phyloP scores from a whole-genome alignment of 169 alveolate species.

The Eimeria tenella region DNA sequence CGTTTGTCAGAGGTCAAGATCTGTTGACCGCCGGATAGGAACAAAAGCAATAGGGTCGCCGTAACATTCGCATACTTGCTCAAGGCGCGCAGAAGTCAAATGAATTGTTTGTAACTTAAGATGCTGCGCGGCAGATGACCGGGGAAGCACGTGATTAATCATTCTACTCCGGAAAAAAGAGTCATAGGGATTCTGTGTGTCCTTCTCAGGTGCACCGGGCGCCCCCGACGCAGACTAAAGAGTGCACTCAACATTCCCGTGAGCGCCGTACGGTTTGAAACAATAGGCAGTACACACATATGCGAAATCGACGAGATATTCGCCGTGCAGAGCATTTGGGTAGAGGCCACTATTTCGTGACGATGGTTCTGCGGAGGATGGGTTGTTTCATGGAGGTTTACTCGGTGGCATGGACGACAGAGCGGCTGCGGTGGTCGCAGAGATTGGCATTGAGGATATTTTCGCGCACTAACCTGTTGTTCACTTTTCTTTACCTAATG shows the following conservation, averaged over 20 bases:
- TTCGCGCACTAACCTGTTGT: no score
- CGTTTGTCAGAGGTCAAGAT: neutral
- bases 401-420: no score
- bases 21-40: neutral
- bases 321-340: no score
- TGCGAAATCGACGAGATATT: no score
- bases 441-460: no score
- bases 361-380: no score
- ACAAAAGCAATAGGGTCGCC: neutral
- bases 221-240: conserved; percentile 69
- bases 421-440: no score
- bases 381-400: no score
- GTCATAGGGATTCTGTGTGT: neutral
- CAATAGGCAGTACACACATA: no score
- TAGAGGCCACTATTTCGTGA: no score
- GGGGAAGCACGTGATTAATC: neutral
- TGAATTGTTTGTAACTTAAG: neutral
- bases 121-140: neutral
- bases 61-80: neutral
- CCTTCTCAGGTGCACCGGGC: conserved; percentile 67
- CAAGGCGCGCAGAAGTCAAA: neutral
- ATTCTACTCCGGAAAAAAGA: neutral
- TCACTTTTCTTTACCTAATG: no score
- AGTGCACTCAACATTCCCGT: neutral
- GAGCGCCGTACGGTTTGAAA: no score